Evolutionary conservation across 371 early-diverging fungal species (phyloP).

Genomic region (Mortierella sp.): DNA sequence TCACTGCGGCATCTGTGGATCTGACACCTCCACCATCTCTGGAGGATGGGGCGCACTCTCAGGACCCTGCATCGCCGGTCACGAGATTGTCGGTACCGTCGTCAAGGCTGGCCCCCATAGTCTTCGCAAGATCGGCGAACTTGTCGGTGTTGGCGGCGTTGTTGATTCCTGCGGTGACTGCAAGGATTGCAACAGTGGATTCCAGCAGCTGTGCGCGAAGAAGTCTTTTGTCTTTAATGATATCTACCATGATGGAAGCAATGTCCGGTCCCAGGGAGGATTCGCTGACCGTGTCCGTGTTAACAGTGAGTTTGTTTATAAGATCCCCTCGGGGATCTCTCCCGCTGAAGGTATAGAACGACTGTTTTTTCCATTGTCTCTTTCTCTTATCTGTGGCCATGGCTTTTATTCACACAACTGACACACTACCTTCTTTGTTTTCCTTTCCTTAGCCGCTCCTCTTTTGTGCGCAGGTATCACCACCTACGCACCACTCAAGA

Average conservation of each 20-base stretch:
- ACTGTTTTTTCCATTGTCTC: background rate
- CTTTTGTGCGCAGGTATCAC: constrained; percentile 82
- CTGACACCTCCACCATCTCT: constrained; percentile 74
- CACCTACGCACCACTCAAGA: constrained; percentile 71
- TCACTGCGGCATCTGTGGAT: constrained; percentile 75
- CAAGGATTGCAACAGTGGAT: constrained; percentile 64
- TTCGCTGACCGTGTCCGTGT: constrained; percentile 60
- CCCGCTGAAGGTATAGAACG: constrained; percentile 45
- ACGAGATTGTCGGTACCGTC: constrained; percentile 82
- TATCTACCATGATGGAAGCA: constrained; percentile 31
- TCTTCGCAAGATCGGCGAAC: constrained; percentile 73
- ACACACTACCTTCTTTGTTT: constrained; percentile 24
- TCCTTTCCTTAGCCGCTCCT: constrained; percentile 48
- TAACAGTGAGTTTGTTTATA: constrained; percentile 65
- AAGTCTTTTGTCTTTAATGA: constrained; percentile 67
- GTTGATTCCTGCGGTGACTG: constrained; percentile 64
- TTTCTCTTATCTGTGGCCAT: too few species aligned
- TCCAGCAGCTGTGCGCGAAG: constrained; percentile 66
- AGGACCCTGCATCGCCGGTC: constrained; percentile 80
- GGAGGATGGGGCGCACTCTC: constrained; percentile 65
- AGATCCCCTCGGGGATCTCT: constrained; percentile 66
- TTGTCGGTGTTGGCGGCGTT: constrained; percentile 83
- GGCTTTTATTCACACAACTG: too few species aligned
- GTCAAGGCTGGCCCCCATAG: constrained; percentile 69
- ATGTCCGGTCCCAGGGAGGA: constrained; percentile 62